phyloP scores from a whole-genome alignment of 495 filamentous ascomycete genomes.

The Penicillium malachiteum region DNA sequence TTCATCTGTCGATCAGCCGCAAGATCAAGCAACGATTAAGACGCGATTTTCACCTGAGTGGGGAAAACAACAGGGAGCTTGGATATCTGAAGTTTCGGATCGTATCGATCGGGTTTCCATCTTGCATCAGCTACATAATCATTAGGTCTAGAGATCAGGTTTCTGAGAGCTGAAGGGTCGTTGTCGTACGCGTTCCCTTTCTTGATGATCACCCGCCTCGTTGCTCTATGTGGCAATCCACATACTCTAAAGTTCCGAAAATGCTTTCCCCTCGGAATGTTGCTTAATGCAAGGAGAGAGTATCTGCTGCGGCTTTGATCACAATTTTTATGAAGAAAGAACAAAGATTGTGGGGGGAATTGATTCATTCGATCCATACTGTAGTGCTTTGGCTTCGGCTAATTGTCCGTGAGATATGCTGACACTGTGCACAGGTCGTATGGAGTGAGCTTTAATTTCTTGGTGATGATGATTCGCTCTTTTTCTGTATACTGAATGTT shows the following conservation, averaged over 20 bases:
- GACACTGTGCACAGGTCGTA: not conserved
- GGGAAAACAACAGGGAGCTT: not conserved
- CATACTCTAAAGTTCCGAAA: slow-evolving; percentile 31
- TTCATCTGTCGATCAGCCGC: not conserved
- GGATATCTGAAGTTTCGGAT: not conserved
- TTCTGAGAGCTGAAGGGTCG: not conserved
- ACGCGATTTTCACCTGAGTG: not conserved
- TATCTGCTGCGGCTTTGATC: not conserved
- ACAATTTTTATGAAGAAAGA: not conserved
- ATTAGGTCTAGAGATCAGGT: no score
- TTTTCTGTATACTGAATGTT: no score
- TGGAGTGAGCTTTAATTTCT: no score
- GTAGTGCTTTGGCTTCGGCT: no score
- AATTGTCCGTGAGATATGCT: slow-evolving; percentile 7
- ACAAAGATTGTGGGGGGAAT: not conserved
- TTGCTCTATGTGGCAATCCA: slow-evolving; percentile 17
- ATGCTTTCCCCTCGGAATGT: slow-evolving; percentile 24
- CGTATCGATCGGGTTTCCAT: not conserved
- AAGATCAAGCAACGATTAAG: not conserved
- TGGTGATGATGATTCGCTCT: no score
- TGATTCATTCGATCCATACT: slow-evolving; percentile 2
- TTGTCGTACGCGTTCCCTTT: not conserved
- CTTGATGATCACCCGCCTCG: slow-evolving; percentile 14
- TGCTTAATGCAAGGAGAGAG: slow-evolving; percentile 18
- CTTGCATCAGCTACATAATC: not conserved